Percentiles rank a stretch among this genome's conserved stretches.
Conservation (phyloP, 495 filamentous ascomycete genomes). For the Trypethelium eluteriae region DNA sequence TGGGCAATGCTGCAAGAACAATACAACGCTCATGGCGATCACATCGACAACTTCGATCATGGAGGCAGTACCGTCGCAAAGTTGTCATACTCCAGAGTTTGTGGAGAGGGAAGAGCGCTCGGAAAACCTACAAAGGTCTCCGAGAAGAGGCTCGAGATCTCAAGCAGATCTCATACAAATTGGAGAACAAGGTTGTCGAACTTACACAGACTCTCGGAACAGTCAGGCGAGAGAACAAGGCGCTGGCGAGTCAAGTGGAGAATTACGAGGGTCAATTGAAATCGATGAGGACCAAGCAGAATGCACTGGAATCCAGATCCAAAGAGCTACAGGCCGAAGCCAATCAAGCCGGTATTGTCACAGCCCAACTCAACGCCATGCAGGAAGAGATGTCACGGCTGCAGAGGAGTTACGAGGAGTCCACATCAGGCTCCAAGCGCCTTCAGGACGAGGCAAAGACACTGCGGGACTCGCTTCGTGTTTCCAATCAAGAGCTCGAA, state of each 20-base stretch:
- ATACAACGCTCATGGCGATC: slow-evolving; percentile 90
- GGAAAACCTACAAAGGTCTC: slow-evolving; percentile 75
- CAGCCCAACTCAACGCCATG: slow-evolving; percentile 77
- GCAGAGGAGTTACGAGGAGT: slow-evolving; percentile 80
- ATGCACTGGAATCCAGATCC: slow-evolving; percentile 76
- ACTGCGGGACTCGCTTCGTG: slow-evolving; percentile 68
- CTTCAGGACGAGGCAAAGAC: slow-evolving; percentile 86
- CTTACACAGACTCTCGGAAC: slow-evolving; percentile 88
- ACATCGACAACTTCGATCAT: slow-evolving; percentile 65
- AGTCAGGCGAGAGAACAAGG: slow-evolving; percentile 88
- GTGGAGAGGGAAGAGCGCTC: slow-evolving; percentile 80
- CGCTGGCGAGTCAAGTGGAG: slow-evolving; percentile 77
- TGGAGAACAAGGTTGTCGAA: slow-evolving; percentile 99
- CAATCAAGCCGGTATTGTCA: slow-evolving; percentile 93
- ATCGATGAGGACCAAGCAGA: slow-evolving; percentile 87
- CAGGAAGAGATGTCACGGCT: slow-evolving; percentile 90
- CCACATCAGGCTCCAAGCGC: slow-evolving; percentile 76
- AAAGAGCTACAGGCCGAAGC: slow-evolving; percentile 94
- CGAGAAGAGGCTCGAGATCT: slow-evolving; percentile 95
- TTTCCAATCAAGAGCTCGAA: slow-evolving; percentile 69
- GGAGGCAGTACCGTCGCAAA: slow-evolving; percentile 83
- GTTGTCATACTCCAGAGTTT: slow-evolving; percentile 85
- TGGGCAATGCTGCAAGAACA: slow-evolving; percentile 82
- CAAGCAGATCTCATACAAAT: slow-evolving; percentile 96
- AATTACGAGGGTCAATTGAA: slow-evolving; percentile 94